These are phyloP conservation scores for Pichia nakasei DNA, from an alignment of 805 yeast genomes.

Conservation along the genomic window DNA sequence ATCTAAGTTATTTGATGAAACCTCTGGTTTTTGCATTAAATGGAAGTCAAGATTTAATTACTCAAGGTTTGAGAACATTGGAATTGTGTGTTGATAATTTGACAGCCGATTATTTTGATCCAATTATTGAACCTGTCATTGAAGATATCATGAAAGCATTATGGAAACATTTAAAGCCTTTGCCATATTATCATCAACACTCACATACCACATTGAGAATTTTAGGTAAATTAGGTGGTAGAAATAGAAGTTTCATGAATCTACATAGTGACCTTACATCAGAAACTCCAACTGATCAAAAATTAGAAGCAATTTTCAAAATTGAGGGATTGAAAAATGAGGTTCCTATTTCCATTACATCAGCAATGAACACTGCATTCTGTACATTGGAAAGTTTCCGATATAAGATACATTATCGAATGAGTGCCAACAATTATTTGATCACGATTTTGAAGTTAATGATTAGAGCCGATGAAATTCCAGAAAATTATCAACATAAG, in stretches of 20 bases:
- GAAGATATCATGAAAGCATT: conserved; percentile 90
- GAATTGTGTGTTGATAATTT: conserved; percentile 94
- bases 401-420: conserved; percentile 55
- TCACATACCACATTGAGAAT: conserved; percentile 91
- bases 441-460: conserved; percentile 58
- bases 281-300: conserved; percentile 48
- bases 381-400: conserved; percentile 62
- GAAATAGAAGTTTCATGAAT: conserved; percentile 78
- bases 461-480: conserved; percentile 46
- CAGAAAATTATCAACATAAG: conserved; percentile 34
- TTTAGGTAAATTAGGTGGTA: conserved; percentile 91
- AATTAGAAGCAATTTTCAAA: conserved; percentile 56
- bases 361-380: conserved; percentile 75
- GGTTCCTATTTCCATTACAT: conserved; percentile 69
- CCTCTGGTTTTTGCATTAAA: conserved; percentile 88
- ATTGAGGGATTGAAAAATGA: conserved; percentile 59
- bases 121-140: conserved; percentile 91
- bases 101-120: conserved; percentile 95
- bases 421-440: conserved; percentile 70
- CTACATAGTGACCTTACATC: conserved; percentile 61
- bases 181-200: conserved; percentile 91
- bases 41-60: conserved; percentile 83
- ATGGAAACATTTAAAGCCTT: conserved; percentile 84
- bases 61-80: conserved; percentile 89
- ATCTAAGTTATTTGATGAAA: conserved; percentile 75